A percentile compares a stretch with the other conserved stretches of the same genome.
Conservation (phyloP, 1,284 basidiomycete genomes). For the Naganishia cerealis region DNA sequence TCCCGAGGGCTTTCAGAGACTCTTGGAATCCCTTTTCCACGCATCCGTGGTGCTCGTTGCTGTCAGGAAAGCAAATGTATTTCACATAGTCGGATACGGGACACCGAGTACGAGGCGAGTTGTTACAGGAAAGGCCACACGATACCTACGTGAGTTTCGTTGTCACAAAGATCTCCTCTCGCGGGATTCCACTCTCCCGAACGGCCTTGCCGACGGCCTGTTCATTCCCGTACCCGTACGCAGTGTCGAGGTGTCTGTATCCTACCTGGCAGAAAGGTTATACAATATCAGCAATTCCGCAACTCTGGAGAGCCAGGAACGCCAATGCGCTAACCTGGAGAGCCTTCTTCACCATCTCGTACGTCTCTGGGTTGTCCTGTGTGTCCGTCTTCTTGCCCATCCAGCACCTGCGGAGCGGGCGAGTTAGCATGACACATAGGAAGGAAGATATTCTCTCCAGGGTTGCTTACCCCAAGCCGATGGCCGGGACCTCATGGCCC, state of each 20-base stretch:
- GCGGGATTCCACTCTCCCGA: slow-evolving; percentile 55
- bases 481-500: slow-evolving; percentile 46
- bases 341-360: slow-evolving; percentile 38
- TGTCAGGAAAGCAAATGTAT: neutral
- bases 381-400: slow-evolving; percentile 36
- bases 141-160: slow-evolving; percentile 52
- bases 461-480: slow-evolving; percentile 37
- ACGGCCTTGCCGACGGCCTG: slow-evolving; percentile 58
- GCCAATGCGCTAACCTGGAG: slow-evolving; percentile 33
- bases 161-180: slow-evolving; percentile 58
- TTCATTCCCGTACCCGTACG: slow-evolving; percentile 51
- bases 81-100: neutral
- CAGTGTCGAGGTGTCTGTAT: slow-evolving; percentile 44
- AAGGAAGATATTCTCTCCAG: neutral
- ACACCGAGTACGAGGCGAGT: neutral
- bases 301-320: too few species aligned
- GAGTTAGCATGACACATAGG: neutral
- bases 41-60: slow-evolving; percentile 19
- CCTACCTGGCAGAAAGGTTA: slow-evolving; percentile 33
- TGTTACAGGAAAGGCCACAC: neutral
- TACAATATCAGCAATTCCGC: slow-evolving; percentile 2
- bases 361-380: slow-evolving; percentile 36
- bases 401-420: slow-evolving; percentile 36
- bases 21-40: slow-evolving; percentile 24
- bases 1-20: slow-evolving; percentile 25